Base-by-base conservation (phyloP, 805 yeast genomes). In the Candida taoyuanica region DNA sequence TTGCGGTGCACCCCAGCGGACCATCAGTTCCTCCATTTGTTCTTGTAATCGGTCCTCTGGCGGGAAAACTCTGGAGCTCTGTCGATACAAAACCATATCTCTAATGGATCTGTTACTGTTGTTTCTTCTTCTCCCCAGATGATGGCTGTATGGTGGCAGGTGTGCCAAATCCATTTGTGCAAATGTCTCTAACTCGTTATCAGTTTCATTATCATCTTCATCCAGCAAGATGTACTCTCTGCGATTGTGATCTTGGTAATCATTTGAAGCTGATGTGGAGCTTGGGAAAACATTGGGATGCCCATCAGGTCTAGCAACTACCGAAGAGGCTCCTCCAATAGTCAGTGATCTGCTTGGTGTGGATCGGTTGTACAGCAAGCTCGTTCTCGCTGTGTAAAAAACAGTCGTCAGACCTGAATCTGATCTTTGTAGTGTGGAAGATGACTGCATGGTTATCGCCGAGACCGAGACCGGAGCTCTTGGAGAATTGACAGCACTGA, bases 11-110 rank as follows among this genome's bases (percentile, higher is more conserved):
- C 60, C 52, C 65, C 65, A 65, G 18, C 68, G 51, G 1, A 60
- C 49, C 26, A 66, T 41, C 32, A 59, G 52, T 9, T 62, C 64
- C 36, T 65, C 70, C 68, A 64, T 62, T 27, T 46, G 42, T 9
- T 55, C 58, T 20, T 52, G 42, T 6, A 60, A 37, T 30, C 51
- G 44, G 37, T 49, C 55, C 14, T 37, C 34, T 4, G 49, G 33
- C 1, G 66, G 65, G 21, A 52, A 46, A 2, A 52, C 17, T 33
- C 70, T 43, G 12, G 49, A 35, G 4, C 56, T 53, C 42, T 62
- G 65, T 21, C 61, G 40, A 8, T 49, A 36, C 7, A 51, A 43
- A 3, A 62, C 55, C 14, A 53, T 39, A n/a, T 55, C 51, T 33
- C 64, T 49, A 7, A 63, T 30, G 1, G 55, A 46, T 19, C 36